A percentile compares a stretch with the other conserved stretches of the same genome.
Conservation (phyloP, 2,329 filamentous ascomycete genomes). For the Aspergillus calidoustus region DNA sequence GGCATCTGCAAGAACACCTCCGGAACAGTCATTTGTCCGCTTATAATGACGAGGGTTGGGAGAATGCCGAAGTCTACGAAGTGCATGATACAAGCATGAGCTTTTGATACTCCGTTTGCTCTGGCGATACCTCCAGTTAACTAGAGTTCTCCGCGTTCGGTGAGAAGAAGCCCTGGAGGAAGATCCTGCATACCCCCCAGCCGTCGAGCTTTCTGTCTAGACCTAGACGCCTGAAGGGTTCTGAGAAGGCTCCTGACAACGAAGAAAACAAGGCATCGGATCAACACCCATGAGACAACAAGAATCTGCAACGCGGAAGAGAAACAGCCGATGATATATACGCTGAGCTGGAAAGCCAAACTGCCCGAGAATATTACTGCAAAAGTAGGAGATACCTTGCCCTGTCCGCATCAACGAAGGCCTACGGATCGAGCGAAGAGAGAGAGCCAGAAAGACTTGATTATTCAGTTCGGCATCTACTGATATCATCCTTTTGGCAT, state of each 20-base stretch:
- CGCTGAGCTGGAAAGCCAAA: not conserved
- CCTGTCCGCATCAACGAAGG: too few species aligned
- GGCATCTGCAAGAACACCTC: not conserved
- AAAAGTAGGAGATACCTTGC: not conserved
- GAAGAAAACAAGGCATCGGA: not conserved
- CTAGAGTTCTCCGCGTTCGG: too few species aligned
- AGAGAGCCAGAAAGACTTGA: not conserved
- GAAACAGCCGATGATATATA: not conserved
- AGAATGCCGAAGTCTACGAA: too few species aligned
- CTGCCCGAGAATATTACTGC: not conserved
- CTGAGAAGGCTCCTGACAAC: not conserved
- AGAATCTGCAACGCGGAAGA: not conserved
- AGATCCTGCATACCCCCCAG: too few species aligned
- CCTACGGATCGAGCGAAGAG: not conserved
- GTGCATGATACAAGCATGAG: too few species aligned
- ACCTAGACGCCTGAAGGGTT: too few species aligned
- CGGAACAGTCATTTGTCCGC: not conserved
- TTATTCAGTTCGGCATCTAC: conserved; percentile 5
- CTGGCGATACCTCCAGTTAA: too few species aligned
- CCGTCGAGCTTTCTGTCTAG: too few species aligned
- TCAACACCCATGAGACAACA: not conserved
- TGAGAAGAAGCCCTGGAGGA: too few species aligned
- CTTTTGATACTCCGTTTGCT: too few species aligned
- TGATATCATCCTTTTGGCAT: conserved; percentile 10
- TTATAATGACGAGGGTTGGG: not conserved